These are phyloP conservation scores for Dichotomopilus funicola DNA, from an alignment of 2,329 filamentous ascomycete genomes.

Conservation along the genomic window DNA sequence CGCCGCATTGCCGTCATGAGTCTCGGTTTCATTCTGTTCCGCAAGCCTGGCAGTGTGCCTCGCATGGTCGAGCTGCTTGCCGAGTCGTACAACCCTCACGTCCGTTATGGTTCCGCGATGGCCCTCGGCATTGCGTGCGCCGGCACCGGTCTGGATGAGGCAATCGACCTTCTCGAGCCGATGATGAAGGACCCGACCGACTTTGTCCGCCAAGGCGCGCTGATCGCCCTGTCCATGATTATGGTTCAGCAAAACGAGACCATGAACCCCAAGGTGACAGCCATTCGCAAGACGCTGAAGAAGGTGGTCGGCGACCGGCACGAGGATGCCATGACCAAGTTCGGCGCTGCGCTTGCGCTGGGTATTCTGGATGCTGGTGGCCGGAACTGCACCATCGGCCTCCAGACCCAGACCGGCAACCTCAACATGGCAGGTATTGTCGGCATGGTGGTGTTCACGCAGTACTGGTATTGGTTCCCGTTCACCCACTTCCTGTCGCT, in stretches of 20 bases:
- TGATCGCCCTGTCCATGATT: conserved; percentile 95
- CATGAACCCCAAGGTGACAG: conserved; percentile 93
- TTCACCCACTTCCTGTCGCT: conserved; percentile 95
- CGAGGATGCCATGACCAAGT: conserved; percentile 99
- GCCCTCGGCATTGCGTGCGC: conserved; percentile 96
- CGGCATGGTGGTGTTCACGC: conserved; percentile 95
- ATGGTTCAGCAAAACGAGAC: conserved; percentile 98
- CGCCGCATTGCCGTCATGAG: conserved; percentile 95
- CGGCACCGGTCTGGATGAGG: conserved; percentile 90
- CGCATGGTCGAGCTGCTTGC: conserved; percentile 98
- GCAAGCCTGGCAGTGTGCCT: conserved; percentile 92
- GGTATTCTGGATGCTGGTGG: conserved; percentile 98
- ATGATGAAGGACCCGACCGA: conserved; percentile 99
- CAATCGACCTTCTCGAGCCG: conserved; percentile 91
- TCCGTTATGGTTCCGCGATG: conserved; percentile 96
- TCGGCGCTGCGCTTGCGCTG: conserved; percentile 85
- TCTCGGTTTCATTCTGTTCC: conserved; percentile 95
- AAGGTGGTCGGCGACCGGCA: conserved; percentile 93
- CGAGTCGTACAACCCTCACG: conserved; percentile 98
- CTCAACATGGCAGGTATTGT: conserved; percentile 98
- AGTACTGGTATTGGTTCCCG: conserved; percentile 99
- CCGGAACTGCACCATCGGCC: conserved; percentile 94
- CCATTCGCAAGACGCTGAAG: conserved; percentile 85
- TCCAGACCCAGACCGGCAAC: conserved; percentile 96
- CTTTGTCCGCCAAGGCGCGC: conserved; percentile 92